Evolutionary conservation across 257 asterid species (phyloP), one percentile per base, ranked within the genome.

Genomic region (Solanum piurae): DNA sequence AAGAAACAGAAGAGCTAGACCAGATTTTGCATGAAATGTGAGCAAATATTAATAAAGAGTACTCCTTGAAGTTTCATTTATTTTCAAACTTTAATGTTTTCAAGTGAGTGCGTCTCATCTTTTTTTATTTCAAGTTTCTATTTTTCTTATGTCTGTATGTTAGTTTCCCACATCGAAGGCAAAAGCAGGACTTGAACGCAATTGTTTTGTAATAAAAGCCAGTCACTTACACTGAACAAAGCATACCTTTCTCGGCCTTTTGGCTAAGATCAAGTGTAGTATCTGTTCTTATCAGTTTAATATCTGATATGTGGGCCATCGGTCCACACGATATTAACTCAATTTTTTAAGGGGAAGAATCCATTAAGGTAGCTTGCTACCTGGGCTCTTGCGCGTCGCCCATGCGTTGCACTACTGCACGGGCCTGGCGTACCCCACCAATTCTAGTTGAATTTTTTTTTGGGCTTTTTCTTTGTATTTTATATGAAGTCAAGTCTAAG

Each of bases 231-330:
- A 4, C 1, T 2, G 0, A 12, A 9, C 34, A 33, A n/a, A n/a
- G 23, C 90, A 87, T 89, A 91, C 90, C 88, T 89, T 91, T 89
- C 93, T 91, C 89, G 89, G 87, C 90, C 90, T 86, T 91, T 89
- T 89, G 91, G 92, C 91, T 91, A 89, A 91, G 91, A 71, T 31
- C 42, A 76, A 76, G 83, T 40, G 58, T 38, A 76, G 60, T 76
- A 38, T 76, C 1, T 38, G 60, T 38, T 38, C 60, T 38, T 76
- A 76, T 76, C 4, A 75, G 55, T 76, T 76, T 76, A 76, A 76
- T 76, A 38, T 38, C 2, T 23, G 34, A 37, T 75, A 75, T 75
- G 83, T 75, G 55, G 6, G 0, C 0, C 11, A 75, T n/a, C 0
- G 58, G 12, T 3, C 0, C 34, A 76, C 55, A n/a, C 1, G 58